These are phyloP conservation scores for Fusarium chuoi DNA, from an alignment of 2,329 filamentous ascomycete species.

Conservation along the genomic window DNA sequence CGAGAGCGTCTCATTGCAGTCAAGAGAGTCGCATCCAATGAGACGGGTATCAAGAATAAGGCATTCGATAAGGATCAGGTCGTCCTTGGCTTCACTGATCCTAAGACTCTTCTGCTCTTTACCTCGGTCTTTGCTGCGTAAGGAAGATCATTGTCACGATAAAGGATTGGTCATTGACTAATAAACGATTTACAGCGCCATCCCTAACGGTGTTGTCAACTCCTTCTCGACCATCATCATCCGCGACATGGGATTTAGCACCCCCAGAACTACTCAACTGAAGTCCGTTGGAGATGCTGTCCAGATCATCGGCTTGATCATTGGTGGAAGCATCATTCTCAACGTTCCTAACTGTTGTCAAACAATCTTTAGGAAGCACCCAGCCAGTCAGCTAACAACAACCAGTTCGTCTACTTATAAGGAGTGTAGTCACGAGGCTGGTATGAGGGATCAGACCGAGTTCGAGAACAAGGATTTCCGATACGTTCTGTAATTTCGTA, in stretches of 20 bases:
- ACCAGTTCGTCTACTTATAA: conserved; percentile 1
- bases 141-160: neutral
- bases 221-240: conserved; percentile 10
- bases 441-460: conserved; percentile 21
- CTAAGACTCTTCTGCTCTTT: neutral
- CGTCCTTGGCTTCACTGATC: neutral
- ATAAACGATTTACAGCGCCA: neutral
- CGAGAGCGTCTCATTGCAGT: conserved; percentile 4
- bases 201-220: conserved; percentile 5
- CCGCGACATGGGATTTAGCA: conserved; percentile 12
- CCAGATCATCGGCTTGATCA: conserved; percentile 1
- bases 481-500: neutral
- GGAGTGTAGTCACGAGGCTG: conserved; percentile 18
- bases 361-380: neutral
- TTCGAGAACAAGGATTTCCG: conserved; percentile 21
- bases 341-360: neutral
- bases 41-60: conserved; percentile 7
- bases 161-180: neutral
- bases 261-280: neutral
- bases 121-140: conserved; percentile 6
- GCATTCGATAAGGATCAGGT: conserved; percentile 1
- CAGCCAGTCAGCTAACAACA: neutral
- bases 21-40: conserved; percentile 1
- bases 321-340: conserved; percentile 4
- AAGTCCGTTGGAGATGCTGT: conserved; percentile 7